A percentile compares a stretch with the other conserved stretches of the same genome.
Evolutionary conservation across 2,329 filamentous ascomycete species (phyloP).

Genomic region (Epichloe scottii): DNA sequence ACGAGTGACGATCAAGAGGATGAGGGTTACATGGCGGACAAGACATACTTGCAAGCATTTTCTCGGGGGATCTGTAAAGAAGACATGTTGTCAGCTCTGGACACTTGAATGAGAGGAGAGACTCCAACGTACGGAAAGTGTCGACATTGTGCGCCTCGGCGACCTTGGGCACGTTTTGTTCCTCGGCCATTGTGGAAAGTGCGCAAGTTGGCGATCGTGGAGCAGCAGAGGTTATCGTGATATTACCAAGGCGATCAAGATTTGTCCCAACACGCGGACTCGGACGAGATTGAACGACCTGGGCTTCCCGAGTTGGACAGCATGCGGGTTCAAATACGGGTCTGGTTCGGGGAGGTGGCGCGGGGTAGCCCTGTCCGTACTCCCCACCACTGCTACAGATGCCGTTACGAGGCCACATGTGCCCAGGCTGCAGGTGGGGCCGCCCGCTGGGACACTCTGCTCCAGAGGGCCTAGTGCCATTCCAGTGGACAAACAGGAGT

Average conservation of each 20-base stretch:
- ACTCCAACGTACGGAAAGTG: conserved; percentile 47
- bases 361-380: conserved; percentile 6
- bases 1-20: not conserved
- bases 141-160: conserved; percentile 65
- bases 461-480: not conserved
- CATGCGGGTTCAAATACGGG: not conserved
- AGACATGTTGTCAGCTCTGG: conserved; percentile 1
- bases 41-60: conserved; percentile 54
- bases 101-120: not conserved
- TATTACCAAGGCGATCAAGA: not conserved
- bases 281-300: too few relatives aligned
- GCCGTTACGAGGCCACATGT: too few relatives aligned
- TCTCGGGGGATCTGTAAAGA: conserved; percentile 44
- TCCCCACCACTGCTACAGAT: too few relatives aligned
- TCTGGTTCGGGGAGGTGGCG: not conserved
- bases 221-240: not conserved
- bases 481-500: too few relatives aligned
- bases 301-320: too few relatives aligned
- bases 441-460: not conserved
- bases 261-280: not conserved
- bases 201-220: not conserved
- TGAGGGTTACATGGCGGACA: conserved; percentile 4
- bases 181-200: conserved; percentile 29
- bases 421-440: too few relatives aligned
- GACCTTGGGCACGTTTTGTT: conserved; percentile 40